Evolutionary conservation across 768 basidiomycete species (phyloP).

Genomic region (Leucogyrophana mollusca): DNA sequence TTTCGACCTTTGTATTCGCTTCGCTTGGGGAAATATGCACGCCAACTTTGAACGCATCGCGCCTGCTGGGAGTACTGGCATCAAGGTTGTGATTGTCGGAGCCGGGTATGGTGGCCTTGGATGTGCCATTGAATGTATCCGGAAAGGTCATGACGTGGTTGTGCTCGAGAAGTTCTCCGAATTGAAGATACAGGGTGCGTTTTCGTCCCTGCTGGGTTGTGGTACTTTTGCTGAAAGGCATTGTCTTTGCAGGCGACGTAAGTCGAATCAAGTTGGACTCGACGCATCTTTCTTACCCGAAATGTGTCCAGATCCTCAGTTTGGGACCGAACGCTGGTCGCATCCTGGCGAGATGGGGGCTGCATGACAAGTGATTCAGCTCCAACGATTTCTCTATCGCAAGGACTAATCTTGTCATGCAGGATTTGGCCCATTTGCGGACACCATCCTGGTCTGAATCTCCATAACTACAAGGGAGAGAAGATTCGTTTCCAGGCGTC

Average conservation of each 20-base stretch:
- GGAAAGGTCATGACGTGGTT: conserved; percentile 16
- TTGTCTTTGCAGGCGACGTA: neutral
- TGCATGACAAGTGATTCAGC: neutral
- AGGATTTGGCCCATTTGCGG: conserved; percentile 3
- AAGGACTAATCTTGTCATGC: neutral
- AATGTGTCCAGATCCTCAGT: neutral
- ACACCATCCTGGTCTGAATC: conserved; percentile 9
- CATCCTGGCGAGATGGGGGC: neutral
- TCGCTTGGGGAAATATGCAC: too few species aligned
- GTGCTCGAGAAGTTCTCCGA: conserved; percentile 15
- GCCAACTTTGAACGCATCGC: conserved; percentile 1
- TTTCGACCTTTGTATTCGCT: too few species aligned
- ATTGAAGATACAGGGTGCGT: conserved; percentile 12
- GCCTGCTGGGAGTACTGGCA: conserved; percentile 4
- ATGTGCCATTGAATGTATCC: conserved; percentile 15
- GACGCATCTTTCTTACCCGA: neutral
- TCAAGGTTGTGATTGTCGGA: conserved; percentile 17
- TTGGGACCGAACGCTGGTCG: neutral
- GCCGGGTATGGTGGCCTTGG: conserved; percentile 22
- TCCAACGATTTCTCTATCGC: conserved; percentile 7
- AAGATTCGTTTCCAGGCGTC: conserved; percentile 13
- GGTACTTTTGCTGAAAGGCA: neutral
- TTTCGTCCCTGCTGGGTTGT: neutral
- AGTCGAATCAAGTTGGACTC: neutral
- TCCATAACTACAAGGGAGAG: conserved; percentile 17